Percentiles rank a stretch among this genome's conserved stretches.
phyloP scores from a whole-genome alignment of 345 rosid species.

The Brassica rapa region DNA sequence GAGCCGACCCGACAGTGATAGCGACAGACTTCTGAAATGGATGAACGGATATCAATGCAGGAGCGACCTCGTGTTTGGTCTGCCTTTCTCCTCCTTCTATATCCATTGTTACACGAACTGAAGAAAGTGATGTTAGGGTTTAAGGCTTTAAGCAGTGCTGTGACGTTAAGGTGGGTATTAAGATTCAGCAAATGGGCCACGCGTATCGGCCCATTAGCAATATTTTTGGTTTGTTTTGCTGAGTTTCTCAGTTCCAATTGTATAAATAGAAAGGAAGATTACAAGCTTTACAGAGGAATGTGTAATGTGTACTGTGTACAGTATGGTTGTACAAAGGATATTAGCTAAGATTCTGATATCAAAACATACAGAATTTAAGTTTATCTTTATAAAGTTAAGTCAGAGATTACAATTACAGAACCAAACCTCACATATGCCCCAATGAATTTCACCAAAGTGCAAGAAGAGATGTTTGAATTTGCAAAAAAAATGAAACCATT shows the following conservation, averaged over 20 bases:
- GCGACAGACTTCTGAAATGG: slow-evolving; percentile 69
- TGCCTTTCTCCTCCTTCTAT: slow-evolving; percentile 51
- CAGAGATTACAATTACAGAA: slow-evolving; percentile 26
- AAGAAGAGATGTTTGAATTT: neutral
- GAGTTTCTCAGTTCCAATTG: slow-evolving; percentile 59
- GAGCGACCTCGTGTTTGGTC: slow-evolving; percentile 68
- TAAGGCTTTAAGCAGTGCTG: slow-evolving; percentile 38
- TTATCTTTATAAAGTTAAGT: neutral
- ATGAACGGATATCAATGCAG: slow-evolving; percentile 72
- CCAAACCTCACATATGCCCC: slow-evolving; percentile 19
- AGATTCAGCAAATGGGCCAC: neutral
- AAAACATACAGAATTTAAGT: neutral
- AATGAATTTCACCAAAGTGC: slow-evolving; percentile 6
- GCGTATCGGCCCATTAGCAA: slow-evolving; percentile 40
- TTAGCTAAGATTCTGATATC: slow-evolving; percentile 6
- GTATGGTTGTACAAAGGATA: slow-evolving; percentile 23
- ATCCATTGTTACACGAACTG: slow-evolving; percentile 43
- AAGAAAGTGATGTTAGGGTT: slow-evolving; percentile 31
- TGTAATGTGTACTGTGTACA: slow-evolving; percentile 36
- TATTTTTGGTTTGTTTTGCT: slow-evolving; percentile 54
- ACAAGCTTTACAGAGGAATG: slow-evolving; percentile 37
- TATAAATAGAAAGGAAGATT: slow-evolving; percentile 47
- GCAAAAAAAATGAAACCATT: slow-evolving; percentile 11
- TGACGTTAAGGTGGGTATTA: neutral
- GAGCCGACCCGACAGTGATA: slow-evolving; percentile 81